Evolutionary conservation across 352 stramenopile genomes (phyloP), one percentile per base, ranked within the genome.

Genomic region (Phytopythium delawarense): DNA sequence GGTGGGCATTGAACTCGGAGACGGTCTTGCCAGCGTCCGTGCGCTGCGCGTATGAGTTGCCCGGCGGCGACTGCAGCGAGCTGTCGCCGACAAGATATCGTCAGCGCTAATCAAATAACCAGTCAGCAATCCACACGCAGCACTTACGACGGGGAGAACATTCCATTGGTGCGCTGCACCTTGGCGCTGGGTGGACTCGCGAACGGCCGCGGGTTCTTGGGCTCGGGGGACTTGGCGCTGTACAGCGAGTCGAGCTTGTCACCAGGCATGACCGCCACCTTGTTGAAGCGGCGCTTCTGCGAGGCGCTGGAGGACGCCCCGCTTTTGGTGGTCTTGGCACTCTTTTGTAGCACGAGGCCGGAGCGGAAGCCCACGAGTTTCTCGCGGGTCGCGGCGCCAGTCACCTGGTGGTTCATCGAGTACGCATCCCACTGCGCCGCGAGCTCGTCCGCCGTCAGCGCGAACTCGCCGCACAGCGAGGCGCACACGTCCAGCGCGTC

Each of bases 401-500:
- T 71, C 20, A 94, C 67, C 53, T 92, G 79, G 66, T 92, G 58
- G 72, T 95, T 95, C 81, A 93, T 92, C 51, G 84, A 91, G 72
- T 90, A 93, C 5, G 84, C 82, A 60, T 95, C 86, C 81, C 86
- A 95, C 51, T 90, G 81, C 61, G 82, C 82, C 37, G 79, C 83
- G 59, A 95, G 76, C 55, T 89, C 80, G 54, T 91, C 82, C 42
- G 80, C 82, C n/a, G 78, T 83, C 69, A 95, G 64, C n/a, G 60
- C 59, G 67, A 93, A 92, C 67, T 95, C 86, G 25, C 70, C 64
- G 61, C 86, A 93, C 44, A 95, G 81, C 11, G 74, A 66, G 37
- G 89, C 75, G 65, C 81, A 94, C 18, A 72, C 83, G 55, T 64
- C 64, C n/a, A 89, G 70, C 9, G 81, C 86, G 59, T 92, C 81